Conservation (phyloP, 2,329 filamentous ascomycete genomes). For the Tothia fuscella region DNA sequence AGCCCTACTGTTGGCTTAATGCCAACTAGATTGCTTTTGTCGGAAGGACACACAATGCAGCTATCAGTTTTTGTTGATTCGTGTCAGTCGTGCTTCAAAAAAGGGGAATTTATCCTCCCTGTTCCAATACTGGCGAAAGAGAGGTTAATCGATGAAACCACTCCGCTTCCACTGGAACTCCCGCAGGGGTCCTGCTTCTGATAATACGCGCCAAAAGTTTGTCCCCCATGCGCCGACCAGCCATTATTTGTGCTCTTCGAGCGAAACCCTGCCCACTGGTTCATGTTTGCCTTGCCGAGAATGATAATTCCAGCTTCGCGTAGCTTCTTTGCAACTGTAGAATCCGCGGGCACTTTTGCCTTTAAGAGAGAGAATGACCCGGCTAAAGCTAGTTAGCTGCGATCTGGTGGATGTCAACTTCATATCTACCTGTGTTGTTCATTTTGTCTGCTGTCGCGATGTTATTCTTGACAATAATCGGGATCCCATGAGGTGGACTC, state of each 20-base stretch:
- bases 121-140: conserved; percentile 48
- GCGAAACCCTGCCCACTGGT: conserved; percentile 13
- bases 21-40: conserved; percentile 49
- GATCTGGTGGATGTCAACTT: too few species aligned
- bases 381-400: too few species aligned
- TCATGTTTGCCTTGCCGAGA: conserved; percentile 14
- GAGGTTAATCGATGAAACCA: conserved; percentile 46
- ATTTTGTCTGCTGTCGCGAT: conserved; percentile 56
- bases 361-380: conserved; percentile 58
- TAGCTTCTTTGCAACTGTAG: conserved; percentile 48
- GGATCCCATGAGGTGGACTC: conserved; percentile 63
- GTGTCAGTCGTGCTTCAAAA: too few species aligned
- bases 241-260: neutral
- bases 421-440: conserved; percentile 66
- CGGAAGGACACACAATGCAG: conserved; percentile 46
- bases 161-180: conserved; percentile 44
- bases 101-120: too few species aligned
- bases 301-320: conserved; percentile 45
- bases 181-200: neutral
- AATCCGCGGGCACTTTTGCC: conserved; percentile 54
- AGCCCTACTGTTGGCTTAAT: conserved; percentile 47
- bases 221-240: neutral
- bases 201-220: neutral
- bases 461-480: conserved; percentile 64
- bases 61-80: conserved; percentile 48